phyloP scores from a whole-genome alignment of 768 basidiomycete genomes.

The Hypholoma sublateritium region DNA sequence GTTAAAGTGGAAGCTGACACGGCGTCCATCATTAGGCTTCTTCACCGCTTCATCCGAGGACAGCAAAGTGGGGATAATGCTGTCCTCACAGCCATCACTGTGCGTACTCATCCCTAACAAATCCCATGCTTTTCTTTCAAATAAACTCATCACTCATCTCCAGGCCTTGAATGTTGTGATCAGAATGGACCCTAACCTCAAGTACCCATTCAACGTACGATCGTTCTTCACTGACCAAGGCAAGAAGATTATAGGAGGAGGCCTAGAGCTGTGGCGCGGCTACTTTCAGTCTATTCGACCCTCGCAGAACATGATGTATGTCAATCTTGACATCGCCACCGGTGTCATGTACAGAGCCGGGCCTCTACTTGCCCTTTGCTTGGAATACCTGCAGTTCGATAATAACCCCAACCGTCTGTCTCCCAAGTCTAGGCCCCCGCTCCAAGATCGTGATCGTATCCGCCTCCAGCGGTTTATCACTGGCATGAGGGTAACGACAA shows the following conservation, averaged over 20 bases:
- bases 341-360: slow-evolving; percentile 76
- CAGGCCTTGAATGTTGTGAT: slow-evolving; percentile 79
- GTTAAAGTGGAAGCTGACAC: neutral
- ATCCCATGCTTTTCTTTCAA: neutral
- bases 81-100: slow-evolving; percentile 63
- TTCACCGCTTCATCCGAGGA: slow-evolving; percentile 61
- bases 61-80: slow-evolving; percentile 63
- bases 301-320: slow-evolving; percentile 56
- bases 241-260: slow-evolving; percentile 50
- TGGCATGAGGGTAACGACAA: slow-evolving; percentile 27
- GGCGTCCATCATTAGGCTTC: slow-evolving; percentile 39
- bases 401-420: slow-evolving; percentile 12
- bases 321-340: slow-evolving; percentile 81
- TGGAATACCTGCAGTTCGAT: slow-evolving; percentile 44
- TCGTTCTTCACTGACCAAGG: slow-evolving; percentile 74
- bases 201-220: slow-evolving; percentile 71
- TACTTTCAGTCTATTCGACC: slow-evolving; percentile 83
- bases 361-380: slow-evolving; percentile 51
- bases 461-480: slow-evolving; percentile 35
- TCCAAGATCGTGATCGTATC: slow-evolving; percentile 56
- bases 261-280: slow-evolving; percentile 73
- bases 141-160: neutral
- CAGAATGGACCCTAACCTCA: slow-evolving; percentile 69
- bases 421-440: slow-evolving; percentile 34
- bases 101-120: slow-evolving; percentile 21